Evolutionary conservation across 139 green algal species (phyloP), one percentile per base, ranked within the genome.

Genomic region (Pycnococcus provasolii): DNA sequence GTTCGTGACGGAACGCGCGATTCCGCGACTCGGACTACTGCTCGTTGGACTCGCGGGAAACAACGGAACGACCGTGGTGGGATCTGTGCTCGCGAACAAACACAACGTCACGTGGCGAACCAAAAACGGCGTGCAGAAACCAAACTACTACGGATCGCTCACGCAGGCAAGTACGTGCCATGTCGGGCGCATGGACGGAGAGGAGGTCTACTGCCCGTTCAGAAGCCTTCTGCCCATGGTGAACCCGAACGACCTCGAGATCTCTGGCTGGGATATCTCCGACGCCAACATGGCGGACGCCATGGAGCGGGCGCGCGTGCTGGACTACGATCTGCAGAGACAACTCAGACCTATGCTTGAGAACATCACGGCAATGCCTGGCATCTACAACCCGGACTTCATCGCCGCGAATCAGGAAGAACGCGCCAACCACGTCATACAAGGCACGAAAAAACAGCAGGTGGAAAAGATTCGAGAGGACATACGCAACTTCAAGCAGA

Each of bases 261-360:
- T 98, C 6, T 92, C 90, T 2, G 94, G 94, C 37, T 99, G 94
- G 94, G 94, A 99, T 73, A 99, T 99, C 67, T 94, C 82, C 2
- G 65, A 72, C 58, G 58, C 94, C 57, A 96, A 96, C 79, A 74
- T 98, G 66, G 94, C 89, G 1, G 89, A 97, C 54, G 81, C 91
- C 3, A 97, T 98, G 79, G 66, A 68, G 44, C 57, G 78, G 2
- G 44, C 79, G 44, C 65, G 79, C 64, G 91, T 98, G 53, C 77
- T 98, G 53, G 94, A 99, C 75, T 94, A 85, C 68, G 89, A 95
- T 66, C 87, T 99, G 51, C 94, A 99, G 83, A 83, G 90, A 75
- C 94, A 99, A 78, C 79, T 99, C 52, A 84, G 86, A 58, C 88
- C 90, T 2, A 83, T 94, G 78, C 95, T 99, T 91, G 85, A 87